phyloP scores from a whole-genome alignment of 2,329 filamentous ascomycete genomes.

The Fusarium citri region DNA sequence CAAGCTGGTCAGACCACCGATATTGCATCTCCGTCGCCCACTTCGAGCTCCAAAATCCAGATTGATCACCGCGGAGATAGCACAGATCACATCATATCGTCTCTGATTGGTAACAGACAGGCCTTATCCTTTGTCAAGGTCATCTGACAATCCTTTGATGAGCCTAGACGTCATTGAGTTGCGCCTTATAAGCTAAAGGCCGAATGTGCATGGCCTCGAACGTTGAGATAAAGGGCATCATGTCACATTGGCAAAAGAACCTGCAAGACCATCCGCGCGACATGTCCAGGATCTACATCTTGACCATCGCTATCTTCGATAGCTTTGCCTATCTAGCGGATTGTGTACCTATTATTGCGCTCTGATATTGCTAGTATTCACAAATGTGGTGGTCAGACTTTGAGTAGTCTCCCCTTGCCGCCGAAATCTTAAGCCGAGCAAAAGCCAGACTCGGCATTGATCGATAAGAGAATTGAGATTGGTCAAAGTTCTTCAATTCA shows the following conservation, averaged over 20 bases:
- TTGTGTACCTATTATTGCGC: constrained; percentile 2
- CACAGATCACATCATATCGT: constrained; percentile 1
- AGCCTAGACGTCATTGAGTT: constrained; percentile 16
- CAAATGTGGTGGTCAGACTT: constrained; percentile 26
- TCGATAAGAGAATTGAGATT: constrained; percentile 14
- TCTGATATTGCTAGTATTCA: neutral
- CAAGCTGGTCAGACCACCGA: neutral
- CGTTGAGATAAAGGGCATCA: constrained; percentile 3
- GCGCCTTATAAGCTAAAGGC: neutral
- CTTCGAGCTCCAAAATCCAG: neutral
- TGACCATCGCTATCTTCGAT: constrained; percentile 9
- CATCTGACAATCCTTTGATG: constrained; percentile 31
- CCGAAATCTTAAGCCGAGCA: constrained; percentile 23
- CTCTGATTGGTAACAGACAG: constrained; percentile 1
- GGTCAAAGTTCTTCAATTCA: neutral
- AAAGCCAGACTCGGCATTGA: constrained; percentile 20
- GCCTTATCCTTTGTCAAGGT: constrained; percentile 5
- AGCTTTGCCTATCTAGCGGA: neutral
- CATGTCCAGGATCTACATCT: neutral
- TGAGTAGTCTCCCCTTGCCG: constrained; percentile 5
- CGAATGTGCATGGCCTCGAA: constrained; percentile 5
- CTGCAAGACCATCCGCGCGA: constrained; percentile 21
- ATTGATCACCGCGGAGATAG: neutral
- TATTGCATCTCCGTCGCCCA: neutral
- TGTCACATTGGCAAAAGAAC: neutral